These are phyloP conservation scores for Linnemannia schmuckeri DNA, from an alignment of 192 early-diverging fungal species.

Conservation along the genomic window DNA sequence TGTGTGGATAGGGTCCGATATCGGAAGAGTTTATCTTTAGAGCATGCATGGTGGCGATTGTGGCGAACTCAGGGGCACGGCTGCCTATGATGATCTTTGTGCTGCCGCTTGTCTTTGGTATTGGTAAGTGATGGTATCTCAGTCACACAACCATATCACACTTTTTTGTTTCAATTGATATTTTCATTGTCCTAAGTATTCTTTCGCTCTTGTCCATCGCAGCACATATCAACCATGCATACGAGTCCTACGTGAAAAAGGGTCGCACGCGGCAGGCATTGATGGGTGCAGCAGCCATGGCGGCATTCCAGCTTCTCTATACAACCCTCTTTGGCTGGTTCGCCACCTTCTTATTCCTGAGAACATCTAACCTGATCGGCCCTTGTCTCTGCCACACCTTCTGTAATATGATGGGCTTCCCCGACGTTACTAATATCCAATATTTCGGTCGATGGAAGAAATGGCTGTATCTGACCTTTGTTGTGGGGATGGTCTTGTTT, in stretches of 20 bases:
- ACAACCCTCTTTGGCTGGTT: conserved; percentile 88
- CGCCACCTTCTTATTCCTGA: conserved; percentile 73
- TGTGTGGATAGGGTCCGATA: conserved; percentile 69
- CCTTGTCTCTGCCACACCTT: conserved; percentile 74
- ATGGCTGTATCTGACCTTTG: conserved; percentile 39
- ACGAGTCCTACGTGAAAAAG: conserved; percentile 63
- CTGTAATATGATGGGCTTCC: conserved; percentile 86
- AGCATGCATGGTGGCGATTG: conserved; percentile 73
- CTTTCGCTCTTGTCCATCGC: neutral
- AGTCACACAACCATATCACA: neutral
- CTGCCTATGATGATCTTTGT: conserved; percentile 60
- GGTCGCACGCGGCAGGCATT: conserved; percentile 59
- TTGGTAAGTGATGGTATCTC: conserved; percentile 61
- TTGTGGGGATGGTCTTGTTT: conserved; percentile 46
- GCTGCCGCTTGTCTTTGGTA: conserved; percentile 79
- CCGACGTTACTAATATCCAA: conserved; percentile 64
- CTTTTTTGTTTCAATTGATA: neutral
- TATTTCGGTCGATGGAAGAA: conserved; percentile 44
- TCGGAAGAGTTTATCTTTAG: conserved; percentile 86
- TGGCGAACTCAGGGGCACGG: conserved; percentile 59
- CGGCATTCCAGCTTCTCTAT: conserved; percentile 75
- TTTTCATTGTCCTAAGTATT: too few species aligned
- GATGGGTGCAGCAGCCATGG: conserved; percentile 51
- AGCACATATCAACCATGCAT: conserved; percentile 83
- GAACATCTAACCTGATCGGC: conserved; percentile 67